Conservation (phyloP, 116 monocot genomes). For the Papilionanthe hybrid region DNA sequence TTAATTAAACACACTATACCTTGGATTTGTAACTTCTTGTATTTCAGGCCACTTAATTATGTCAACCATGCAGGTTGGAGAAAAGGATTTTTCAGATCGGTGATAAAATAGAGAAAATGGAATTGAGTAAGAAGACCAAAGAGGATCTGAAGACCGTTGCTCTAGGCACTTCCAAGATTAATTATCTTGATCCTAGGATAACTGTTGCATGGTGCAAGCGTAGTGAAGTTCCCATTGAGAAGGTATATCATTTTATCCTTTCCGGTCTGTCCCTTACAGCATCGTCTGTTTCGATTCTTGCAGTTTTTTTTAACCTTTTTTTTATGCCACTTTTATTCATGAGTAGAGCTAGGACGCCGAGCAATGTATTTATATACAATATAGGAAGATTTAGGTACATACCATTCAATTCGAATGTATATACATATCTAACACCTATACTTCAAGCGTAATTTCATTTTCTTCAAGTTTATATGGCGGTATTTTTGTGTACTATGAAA, state of each 20-base stretch:
- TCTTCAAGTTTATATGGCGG: no score
- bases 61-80: constrained; percentile 51
- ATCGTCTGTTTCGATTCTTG: neutral
- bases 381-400: no score
- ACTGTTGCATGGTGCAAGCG: constrained; percentile 99
- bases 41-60: neutral
- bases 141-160: constrained; percentile 96
- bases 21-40: neutral
- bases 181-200: constrained; percentile 98
- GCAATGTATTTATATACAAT: no score
- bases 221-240: constrained; percentile 98
- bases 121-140: constrained; percentile 66
- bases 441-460: no score
- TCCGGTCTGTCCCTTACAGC: neutral
- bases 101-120: constrained; percentile 85
- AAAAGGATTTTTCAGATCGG: constrained; percentile 70
- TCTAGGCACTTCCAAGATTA: constrained; percentile 94
- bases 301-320: no score
- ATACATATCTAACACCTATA: no score
- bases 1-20: neutral
- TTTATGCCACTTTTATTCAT: no score
- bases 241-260: constrained; percentile 36
- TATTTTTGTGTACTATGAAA: no score
- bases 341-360: no score
- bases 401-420: no score